phyloP scores from a whole-genome alignment of 495 filamentous ascomycete genomes.

The Oidiodendron maius region DNA sequence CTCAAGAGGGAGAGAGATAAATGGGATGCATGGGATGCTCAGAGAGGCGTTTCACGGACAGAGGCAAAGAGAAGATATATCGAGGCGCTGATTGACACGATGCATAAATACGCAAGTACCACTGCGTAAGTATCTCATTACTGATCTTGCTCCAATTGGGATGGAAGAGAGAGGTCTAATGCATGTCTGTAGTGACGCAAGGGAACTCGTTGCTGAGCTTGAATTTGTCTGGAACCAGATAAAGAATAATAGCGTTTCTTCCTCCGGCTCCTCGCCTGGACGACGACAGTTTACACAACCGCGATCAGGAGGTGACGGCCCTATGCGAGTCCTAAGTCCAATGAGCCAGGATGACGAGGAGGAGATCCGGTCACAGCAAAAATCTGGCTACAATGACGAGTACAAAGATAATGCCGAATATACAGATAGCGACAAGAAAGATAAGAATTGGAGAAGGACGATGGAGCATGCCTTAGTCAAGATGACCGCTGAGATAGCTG shows the following conservation, averaged over 20 bases:
- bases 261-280: slow-evolving; percentile 44
- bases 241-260: slow-evolving; percentile 70
- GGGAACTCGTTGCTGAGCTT: slow-evolving; percentile 85
- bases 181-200: slow-evolving; percentile 59
- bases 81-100: slow-evolving; percentile 86
- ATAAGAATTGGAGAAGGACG: slow-evolving; percentile 64
- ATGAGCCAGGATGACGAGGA: slow-evolving; percentile 74
- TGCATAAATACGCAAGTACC: slow-evolving; percentile 85
- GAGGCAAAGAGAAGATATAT: slow-evolving; percentile 95
- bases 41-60: slow-evolving; percentile 73
- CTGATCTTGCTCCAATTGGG: background rate
- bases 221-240: slow-evolving; percentile 99
- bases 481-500: slow-evolving; percentile 88
- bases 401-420: slow-evolving; percentile 40
- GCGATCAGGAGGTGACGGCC: slow-evolving; percentile 40
- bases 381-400: slow-evolving; percentile 30
- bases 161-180: background rate
- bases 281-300: slow-evolving; percentile 38
- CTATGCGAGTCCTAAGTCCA: slow-evolving; percentile 68
- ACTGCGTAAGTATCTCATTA: slow-evolving; percentile 48
- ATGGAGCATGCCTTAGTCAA: slow-evolving; percentile 85
- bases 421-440: slow-evolving; percentile 25
- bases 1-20: slow-evolving; percentile 53
- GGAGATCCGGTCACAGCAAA: slow-evolving; percentile 35
- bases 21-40: slow-evolving; percentile 88